Base-by-base conservation (phyloP, 2,329 filamentous ascomycete genomes). In the Epichloe baconii region DNA sequence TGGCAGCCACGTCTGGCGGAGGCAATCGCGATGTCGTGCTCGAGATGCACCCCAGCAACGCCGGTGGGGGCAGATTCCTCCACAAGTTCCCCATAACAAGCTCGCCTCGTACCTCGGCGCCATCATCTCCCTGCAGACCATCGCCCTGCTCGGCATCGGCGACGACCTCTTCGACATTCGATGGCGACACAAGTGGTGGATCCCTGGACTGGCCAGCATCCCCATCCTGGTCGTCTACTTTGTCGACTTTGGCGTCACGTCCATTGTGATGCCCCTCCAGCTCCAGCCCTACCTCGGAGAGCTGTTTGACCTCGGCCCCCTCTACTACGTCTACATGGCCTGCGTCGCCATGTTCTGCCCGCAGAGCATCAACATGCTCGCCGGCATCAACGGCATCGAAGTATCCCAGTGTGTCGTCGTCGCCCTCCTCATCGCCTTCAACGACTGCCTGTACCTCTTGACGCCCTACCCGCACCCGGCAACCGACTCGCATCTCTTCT, bases 351-450 rank as follows among this genome's bases (percentile, higher is more conserved):
- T 98, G 67, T 98, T 98, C 73, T 95, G 89, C 59, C 90, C 93
- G 6, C 97, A 98, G 71, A 89, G 88, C 68, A 98, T 98, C 78
- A 98, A 98, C 74, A 98, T 98, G 71, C 75, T 98, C n/a, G 93
- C 93, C 0, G 93, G 93, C n/a, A 88, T 98, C 68, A 98, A 98
- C 68, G 93, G 93, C 51, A 93, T 98, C 65, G 93, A 98, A 68
- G 93, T 97, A 51, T 82, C 86, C 11, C 93, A 98, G 70, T 96
- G 89, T 53, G 74, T 98, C 55, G 86, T 95, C 56, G 88, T 98
- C 64, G 91, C 90, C 26, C 67, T 82, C 49, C 78, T 97, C 48
- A 80, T 98, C 58, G 79, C 85, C 53, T 71, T 88, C 65, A 98
- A 98, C 71, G 93, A 97, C 66, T 74, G 78, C 49, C 77, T 97